phyloP scores from a whole-genome alignment of 2,329 filamentous ascomycete genomes.

The Calonectria crousiana region DNA sequence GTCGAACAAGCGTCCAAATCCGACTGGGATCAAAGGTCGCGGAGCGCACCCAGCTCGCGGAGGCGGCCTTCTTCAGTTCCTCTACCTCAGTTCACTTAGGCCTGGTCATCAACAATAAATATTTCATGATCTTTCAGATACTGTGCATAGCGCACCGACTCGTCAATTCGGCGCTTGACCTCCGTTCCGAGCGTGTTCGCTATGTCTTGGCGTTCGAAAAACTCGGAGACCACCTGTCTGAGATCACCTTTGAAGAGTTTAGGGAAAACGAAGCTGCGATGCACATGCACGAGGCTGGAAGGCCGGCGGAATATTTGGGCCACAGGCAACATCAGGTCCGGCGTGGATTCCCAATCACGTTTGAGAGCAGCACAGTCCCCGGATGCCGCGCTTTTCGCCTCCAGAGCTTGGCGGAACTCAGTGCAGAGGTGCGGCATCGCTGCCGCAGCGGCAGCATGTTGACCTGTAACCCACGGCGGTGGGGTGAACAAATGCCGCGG shows the following conservation, averaged over 20 bases:
- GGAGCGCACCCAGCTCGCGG: too few species aligned
- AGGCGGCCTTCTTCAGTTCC: background rate
- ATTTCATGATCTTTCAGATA: background rate
- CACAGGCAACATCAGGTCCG: background rate
- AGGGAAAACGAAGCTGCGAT: background rate
- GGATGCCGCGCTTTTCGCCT: background rate
- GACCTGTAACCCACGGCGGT: background rate
- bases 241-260: background rate
- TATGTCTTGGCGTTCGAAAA: background rate
- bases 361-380: background rate
- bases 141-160: background rate
- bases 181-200: background rate
- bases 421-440: background rate
- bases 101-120: background rate
- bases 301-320: background rate
- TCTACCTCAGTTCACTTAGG: background rate
- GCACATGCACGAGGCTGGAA: background rate
- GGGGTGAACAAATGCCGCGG: background rate
- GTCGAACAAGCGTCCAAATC: too few species aligned
- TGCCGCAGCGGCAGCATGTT: background rate
- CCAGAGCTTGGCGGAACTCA: background rate
- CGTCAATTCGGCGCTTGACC: background rate
- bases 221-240: background rate
- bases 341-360: background rate
- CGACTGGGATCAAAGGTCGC: too few species aligned